Evolutionary conservation across 192 early-diverging fungal genomes (phyloP), one percentile per base, ranked within the genome.

Genomic region (Coemansia sp.): DNA sequence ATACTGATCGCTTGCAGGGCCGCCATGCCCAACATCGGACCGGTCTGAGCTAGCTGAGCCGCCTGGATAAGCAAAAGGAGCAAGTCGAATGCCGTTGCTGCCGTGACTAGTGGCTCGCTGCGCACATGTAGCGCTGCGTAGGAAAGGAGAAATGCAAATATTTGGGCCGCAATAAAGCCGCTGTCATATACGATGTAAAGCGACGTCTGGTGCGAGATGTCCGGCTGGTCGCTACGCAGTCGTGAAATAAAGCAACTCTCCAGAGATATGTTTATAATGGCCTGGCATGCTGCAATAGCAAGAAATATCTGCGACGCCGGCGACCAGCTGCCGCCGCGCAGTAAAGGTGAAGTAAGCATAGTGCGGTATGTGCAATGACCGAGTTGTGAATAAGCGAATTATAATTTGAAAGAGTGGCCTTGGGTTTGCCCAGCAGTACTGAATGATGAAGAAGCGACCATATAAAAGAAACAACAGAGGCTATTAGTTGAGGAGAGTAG

Each of bases 41-140:
- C 66, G 1, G 59, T 51, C 51, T 81, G 78, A 9, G 64, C 50
- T 12, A 76, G 57, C 74, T 73, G 74, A 3, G 74, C 68, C 0
- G 65, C 68, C 36, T 64, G 73, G 2, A 66, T 66, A 12, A 67
- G 58, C 38, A 73, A 9, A 36, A 81, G 62, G 25, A 73, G 55
- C 38, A 81, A 4, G 42, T 81, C 78, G 25, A 81, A 68, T 44
- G 53, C 78, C 0, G 74, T 70, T 5, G 78, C 59, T 1, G 78
- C 41, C 6, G 70, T 69, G 6, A 64, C 62, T 17, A 81, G 70
- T 29, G 74, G 67, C 51, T 67, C 59, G 61, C 74, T 81, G 11
- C 74, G 41, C 3, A 62, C 68, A 19, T 68, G 60, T 10, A 81
- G 45, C 5, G 74, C 78, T 12, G 63, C 42, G 10, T 48, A 63